These are phyloP conservation scores for Phenoliferia sp. DNA, from an alignment of 1,284 basidiomycete species.

Conservation along the genomic window DNA sequence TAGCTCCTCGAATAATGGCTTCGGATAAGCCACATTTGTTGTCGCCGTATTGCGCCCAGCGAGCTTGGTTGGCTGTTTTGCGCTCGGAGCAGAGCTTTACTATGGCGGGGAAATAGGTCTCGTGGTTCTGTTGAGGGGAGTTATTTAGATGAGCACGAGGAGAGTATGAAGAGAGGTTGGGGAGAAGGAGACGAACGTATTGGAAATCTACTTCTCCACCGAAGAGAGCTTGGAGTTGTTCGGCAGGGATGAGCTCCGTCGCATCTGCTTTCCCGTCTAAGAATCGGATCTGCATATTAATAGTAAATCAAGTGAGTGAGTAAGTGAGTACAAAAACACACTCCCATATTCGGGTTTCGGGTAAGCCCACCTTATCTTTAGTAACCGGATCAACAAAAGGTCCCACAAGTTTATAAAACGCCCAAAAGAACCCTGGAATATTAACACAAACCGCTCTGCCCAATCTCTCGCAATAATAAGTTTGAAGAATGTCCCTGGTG, in stretches of 20 bases:
- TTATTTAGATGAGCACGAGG: neutral
- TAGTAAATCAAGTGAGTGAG: neutral
- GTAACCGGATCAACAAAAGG: constrained; percentile 46
- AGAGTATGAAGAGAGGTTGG: neutral
- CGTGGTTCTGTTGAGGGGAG: no score
- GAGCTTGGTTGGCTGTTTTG: constrained; percentile 38
- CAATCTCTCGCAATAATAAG: constrained; percentile 41
- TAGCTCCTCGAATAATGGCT: constrained; percentile 40
- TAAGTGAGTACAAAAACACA: neutral
- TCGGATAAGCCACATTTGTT: constrained; percentile 40
- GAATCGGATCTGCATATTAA: neutral
- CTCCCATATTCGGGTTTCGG: neutral
- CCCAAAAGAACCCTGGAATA: constrained; percentile 1
- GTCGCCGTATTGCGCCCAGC: constrained; percentile 40
- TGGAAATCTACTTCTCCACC: constrained; percentile 37
- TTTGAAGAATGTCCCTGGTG: constrained; percentile 32
- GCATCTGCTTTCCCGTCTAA: constrained; percentile 18
- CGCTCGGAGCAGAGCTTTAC: constrained; percentile 36
- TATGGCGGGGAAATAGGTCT: constrained; percentile 41
- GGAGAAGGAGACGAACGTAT: constrained; percentile 16
- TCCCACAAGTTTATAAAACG: constrained; percentile 34
- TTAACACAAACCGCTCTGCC: constrained; percentile 43
- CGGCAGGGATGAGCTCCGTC: constrained; percentile 31
- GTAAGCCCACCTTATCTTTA: constrained; percentile 40
- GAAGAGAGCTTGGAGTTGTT: constrained; percentile 33